Evolutionary conservation across 768 basidiomycete species (phyloP), one percentile per base, ranked within the genome.

Genomic region (Mycena kentingensis): DNA sequence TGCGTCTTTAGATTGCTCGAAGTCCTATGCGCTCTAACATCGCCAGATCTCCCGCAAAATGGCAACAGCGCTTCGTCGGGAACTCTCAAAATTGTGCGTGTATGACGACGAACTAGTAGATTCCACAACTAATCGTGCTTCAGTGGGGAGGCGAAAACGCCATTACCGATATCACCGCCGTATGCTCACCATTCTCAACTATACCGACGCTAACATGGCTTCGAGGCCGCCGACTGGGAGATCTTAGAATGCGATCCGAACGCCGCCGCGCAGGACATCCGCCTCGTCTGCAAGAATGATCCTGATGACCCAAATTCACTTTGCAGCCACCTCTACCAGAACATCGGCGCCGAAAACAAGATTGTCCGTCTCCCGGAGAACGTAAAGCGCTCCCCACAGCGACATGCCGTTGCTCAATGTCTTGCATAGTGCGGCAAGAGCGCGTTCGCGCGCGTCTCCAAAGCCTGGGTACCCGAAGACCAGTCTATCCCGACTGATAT

Each of bases 151-250:
- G 62, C 4, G 27, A 49, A 4, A 49, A 42, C 19, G 41, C 41
- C n/a, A 24, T 42, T n/a, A 42, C 22, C 11, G 41, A 76, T 49
- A 69, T 76, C 39, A 76, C 75, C 4, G 12, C 58, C 10, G 74
- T n/a, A n/a, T n/a, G n/a, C n/a, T n/a, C n/a, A n/a, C n/a, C n/a
- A n/a, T n/a, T n/a, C n/a, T n/a, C n/a, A n/a, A n/a, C n/a, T n/a
- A n/a, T n/a, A n/a, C n/a, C n/a, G n/a, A n/a, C n/a, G n/a, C n/a
- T n/a, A n/a, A n/a, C n/a, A n/a, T n/a, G n/a, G n/a, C n/a, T n/a
- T n/a, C n/a, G n/a, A n/a, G n/a, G n/a, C 73, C 22, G 74, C 73
- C 16, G 73, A 71, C 28, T 76, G 75, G 74, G 58, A 63, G 22
- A 71, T 76, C 43, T 51, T 73, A 27, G 69, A 66, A n/a, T 72